A percentile compares a stretch with the other conserved stretches of the same genome.
These are phyloP conservation scores for Pezicula neosporulosa DNA, from an alignment of 2,329 filamentous ascomycete genomes.

Conservation along the genomic window DNA sequence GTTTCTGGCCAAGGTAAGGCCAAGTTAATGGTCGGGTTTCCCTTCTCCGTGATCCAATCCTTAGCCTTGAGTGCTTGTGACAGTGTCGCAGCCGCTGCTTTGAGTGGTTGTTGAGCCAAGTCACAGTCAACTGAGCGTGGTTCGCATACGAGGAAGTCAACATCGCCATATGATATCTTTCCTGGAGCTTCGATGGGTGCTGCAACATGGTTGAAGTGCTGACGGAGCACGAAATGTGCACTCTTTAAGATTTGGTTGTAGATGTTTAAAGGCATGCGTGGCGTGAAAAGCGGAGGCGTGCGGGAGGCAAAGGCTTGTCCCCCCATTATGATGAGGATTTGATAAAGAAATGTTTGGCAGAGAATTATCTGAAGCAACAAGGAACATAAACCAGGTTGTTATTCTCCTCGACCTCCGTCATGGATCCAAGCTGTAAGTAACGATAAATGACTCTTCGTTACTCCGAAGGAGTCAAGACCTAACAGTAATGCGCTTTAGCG, in stretches of 20 bases:
- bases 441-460: not conserved
- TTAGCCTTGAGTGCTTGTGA: constrained; percentile 42
- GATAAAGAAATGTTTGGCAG: not conserved
- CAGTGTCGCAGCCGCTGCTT: constrained; percentile 27
- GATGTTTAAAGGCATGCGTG: constrained; percentile 58
- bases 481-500: too few relatives aligned
- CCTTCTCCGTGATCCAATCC: constrained; percentile 27
- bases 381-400: not conserved
- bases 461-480: too few relatives aligned
- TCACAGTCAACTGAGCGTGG: constrained; percentile 17
- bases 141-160: constrained; percentile 63
- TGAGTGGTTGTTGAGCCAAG: not conserved
- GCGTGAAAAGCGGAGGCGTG: constrained; percentile 49
- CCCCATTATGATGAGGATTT: constrained; percentile 49
- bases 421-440: not conserved
- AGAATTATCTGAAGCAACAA: too few relatives aligned
- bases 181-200: constrained; percentile 65
- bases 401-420: not conserved
- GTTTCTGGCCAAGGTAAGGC: constrained; percentile 52
- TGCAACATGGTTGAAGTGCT: constrained; percentile 51
- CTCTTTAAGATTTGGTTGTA: constrained; percentile 50
- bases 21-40: constrained; percentile 37
- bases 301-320: constrained; percentile 55
- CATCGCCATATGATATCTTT: constrained; percentile 67
- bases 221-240: constrained; percentile 42